Evolutionary conservation across 495 filamentous ascomycete species (phyloP), one percentile per base, ranked within the genome.

Genomic region (Neurospora sp.): DNA sequence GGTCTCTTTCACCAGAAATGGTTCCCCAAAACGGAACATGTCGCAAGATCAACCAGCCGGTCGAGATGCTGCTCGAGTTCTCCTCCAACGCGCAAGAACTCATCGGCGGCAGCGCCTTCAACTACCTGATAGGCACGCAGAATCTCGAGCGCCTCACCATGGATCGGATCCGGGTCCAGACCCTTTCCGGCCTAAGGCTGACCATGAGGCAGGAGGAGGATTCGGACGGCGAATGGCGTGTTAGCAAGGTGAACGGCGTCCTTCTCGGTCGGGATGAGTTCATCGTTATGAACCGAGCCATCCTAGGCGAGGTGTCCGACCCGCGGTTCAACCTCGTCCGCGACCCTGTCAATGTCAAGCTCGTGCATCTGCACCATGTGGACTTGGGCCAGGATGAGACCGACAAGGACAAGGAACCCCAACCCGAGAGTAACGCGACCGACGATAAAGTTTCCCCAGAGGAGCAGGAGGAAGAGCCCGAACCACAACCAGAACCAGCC

Each of bases 181-280:
- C 89, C 31, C 86, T 97, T 68, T 89, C 89, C 12, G 93, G 95
- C 2, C 82, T 97, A 5, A 92, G 91, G 70, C 78, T 98, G 61
- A 90, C 90, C 65, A 88, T 97, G 87, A 83, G 94, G n/a, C 87
- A 90, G 70, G 93, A 96, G 75, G 85, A 82, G 4, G 74, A 72
- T 2, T 77, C 78, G 0, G 81, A 82, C 18, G 81, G 76, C 18
- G 76, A 80, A 42, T 96, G 88, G 82, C 86, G 93, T 73, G 87
- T 96, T 31, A 91, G 89, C 71, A 90, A 90, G 53, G 87, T 98
- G 80, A 92, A 92, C 61, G 92, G 92, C 76, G 86, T 96, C 38
- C 86, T 91, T 0, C 83, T 99, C 2, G 96, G 96, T 9, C 91
- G 92, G 72, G 94, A 97, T 76, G 96, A 99, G 82, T 93, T 90